Evolutionary conservation across 2,329 filamentous ascomycete genomes (phyloP).

Genomic region (Colletotrichum magnum): DNA sequence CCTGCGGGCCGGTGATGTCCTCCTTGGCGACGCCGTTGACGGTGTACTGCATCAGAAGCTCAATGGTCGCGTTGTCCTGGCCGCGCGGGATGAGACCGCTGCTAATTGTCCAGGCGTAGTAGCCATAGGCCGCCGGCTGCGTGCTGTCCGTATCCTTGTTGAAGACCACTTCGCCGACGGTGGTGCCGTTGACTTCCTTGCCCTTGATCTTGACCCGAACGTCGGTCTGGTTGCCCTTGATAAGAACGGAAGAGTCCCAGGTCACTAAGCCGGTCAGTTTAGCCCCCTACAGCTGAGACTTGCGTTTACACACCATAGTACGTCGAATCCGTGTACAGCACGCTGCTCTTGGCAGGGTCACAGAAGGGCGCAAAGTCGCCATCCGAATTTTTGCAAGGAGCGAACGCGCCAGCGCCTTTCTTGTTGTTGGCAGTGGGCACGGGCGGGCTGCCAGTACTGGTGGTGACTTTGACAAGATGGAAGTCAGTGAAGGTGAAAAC

Average conservation of each 20-base stretch:
- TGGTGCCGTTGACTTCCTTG: constrained; percentile 57
- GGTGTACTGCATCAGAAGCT: constrained; percentile 48
- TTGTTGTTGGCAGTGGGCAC: constrained; percentile 59
- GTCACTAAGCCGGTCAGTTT: constrained; percentile 60
- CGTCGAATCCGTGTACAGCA: constrained; percentile 59
- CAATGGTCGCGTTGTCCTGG: constrained; percentile 48
- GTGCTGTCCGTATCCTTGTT: constrained; percentile 29
- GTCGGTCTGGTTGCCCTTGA: constrained; percentile 54
- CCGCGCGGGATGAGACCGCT: constrained; percentile 45
- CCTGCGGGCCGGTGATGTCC: constrained; percentile 56
- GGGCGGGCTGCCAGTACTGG: constrained; percentile 60
- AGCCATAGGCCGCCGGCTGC: constrained; percentile 47
- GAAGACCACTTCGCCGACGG: constrained; percentile 42
- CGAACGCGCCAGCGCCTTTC: constrained; percentile 63
- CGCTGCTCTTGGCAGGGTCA: constrained; percentile 58
- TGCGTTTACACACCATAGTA: constrained; percentile 64
- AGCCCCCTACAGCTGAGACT: background rate
- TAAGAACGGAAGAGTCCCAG: constrained; percentile 69
- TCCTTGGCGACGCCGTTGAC: constrained; percentile 52
- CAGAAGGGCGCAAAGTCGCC: constrained; percentile 67
- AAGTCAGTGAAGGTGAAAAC: constrained; percentile 55
- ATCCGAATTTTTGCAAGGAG: constrained; percentile 63
- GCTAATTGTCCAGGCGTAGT: constrained; percentile 48
- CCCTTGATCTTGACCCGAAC: constrained; percentile 50
- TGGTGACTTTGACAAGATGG: constrained; percentile 54